These are phyloP conservation scores for Xylaria flabelliformis DNA, from an alignment of 495 filamentous ascomycete species.

Conservation along the genomic window DNA sequence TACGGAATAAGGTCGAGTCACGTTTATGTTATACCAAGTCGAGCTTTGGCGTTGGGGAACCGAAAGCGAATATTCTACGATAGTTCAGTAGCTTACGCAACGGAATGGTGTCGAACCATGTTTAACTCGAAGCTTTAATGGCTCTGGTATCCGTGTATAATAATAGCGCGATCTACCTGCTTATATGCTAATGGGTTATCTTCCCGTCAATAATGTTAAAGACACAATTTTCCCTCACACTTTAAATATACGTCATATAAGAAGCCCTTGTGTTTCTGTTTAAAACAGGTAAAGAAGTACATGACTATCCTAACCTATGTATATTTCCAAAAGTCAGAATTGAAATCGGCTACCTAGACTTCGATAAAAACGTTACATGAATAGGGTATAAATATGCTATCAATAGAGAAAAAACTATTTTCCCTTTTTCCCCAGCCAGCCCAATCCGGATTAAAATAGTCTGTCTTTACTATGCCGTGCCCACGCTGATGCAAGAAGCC, in stretches of 20 bases:
- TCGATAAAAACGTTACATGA: background rate
- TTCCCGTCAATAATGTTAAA: background rate
- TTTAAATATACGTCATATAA: background rate
- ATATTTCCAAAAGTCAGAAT: too few relatives aligned
- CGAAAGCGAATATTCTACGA: background rate
- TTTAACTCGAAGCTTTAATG: background rate
- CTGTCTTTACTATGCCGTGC: slow-evolving; percentile 5
- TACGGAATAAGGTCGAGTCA: background rate
- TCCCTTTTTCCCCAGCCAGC: background rate
- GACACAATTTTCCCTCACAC: background rate
- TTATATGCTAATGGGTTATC: background rate
- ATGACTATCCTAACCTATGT: background rate
- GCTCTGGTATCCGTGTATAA: background rate
- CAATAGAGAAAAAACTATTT: background rate
- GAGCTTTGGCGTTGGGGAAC: background rate
- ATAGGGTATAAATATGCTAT: slow-evolving; percentile 5
- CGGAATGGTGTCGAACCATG: background rate
- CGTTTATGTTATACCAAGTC: background rate
- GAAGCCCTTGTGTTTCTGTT: background rate
- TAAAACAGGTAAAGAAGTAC: background rate
- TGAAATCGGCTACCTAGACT: too few relatives aligned
- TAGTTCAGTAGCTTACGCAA: background rate
- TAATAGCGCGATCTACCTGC: background rate
- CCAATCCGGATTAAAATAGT: background rate
- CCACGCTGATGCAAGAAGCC: slow-evolving; percentile 5